These are phyloP conservation scores for Trichosanthes cucumerina DNA, from an alignment of 306 rosid genomes.

Conservation along the genomic window DNA sequence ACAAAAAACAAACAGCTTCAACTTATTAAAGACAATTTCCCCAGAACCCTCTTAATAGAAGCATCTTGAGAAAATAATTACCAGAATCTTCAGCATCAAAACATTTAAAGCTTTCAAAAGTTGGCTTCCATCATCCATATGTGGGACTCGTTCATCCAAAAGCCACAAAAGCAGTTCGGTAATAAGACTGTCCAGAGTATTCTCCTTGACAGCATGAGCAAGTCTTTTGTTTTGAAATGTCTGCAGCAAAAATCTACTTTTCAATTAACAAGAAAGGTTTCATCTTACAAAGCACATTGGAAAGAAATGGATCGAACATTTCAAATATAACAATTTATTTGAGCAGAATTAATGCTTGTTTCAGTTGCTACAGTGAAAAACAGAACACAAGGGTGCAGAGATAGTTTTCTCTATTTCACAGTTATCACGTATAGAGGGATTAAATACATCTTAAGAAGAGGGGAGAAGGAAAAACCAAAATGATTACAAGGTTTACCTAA, in stretches of 20 bases:
- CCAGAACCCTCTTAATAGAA: not conserved
- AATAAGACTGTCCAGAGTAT: constrained; percentile 83
- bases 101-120: constrained; percentile 93
- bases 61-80: constrained; percentile 16
- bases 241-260: constrained; percentile 27
- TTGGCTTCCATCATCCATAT: constrained; percentile 99
- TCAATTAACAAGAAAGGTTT: constrained; percentile 3
- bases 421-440: no score
- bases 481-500: no score
- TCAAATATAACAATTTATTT: not conserved
- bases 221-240: constrained; percentile 93
- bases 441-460: no score
- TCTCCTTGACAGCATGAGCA: constrained; percentile 87
- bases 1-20: constrained; percentile 2
- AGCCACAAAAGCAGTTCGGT: constrained; percentile 99
- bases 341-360: not conserved
- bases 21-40: not conserved
- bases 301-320: not conserved
- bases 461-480: no score
- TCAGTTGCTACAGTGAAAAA: no score
- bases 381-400: no score
- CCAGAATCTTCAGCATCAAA: constrained; percentile 97
- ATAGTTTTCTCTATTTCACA: no score
- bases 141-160: constrained; percentile 98
- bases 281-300: not conserved